Conservation (phyloP, 768 basidiomycete genomes). For the Mycena indigotica region DNA sequence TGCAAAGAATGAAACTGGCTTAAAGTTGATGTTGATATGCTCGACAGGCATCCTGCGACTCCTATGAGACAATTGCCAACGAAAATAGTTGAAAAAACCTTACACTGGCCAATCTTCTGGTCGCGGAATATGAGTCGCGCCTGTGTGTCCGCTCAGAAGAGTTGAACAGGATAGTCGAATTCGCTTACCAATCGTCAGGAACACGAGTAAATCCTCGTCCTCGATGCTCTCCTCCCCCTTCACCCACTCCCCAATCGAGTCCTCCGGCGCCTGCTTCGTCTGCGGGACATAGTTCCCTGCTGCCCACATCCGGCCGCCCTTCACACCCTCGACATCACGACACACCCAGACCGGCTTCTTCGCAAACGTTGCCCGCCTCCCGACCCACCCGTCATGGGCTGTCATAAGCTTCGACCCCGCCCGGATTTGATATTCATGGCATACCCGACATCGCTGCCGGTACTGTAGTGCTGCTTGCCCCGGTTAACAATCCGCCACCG, state of each 20-base stretch:
- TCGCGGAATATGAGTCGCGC: conserved; percentile 78
- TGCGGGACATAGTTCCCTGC: conserved; percentile 86
- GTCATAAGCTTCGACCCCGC: conserved; percentile 68
- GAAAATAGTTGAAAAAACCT: conserved; percentile 30
- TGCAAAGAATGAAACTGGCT: conserved; percentile 84
- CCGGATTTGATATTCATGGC: conserved; percentile 67
- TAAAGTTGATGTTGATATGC: conserved; percentile 68
- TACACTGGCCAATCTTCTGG: conserved; percentile 91
- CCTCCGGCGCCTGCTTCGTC: conserved; percentile 68
- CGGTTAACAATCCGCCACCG: conserved; percentile 84
- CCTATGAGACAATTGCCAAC: conserved; percentile 8
- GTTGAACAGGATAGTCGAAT: no score
- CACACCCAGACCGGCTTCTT: conserved; percentile 83
- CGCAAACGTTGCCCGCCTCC: conserved; percentile 73
- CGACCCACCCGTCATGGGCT: conserved; percentile 67
- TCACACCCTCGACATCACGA: conserved; percentile 63
- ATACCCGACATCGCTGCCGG: conserved; percentile 74
- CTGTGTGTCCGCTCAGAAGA: no score
- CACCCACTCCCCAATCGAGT: conserved; percentile 77
- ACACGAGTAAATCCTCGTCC: conserved; percentile 80
- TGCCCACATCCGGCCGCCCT: conserved; percentile 75
- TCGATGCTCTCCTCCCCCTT: conserved; percentile 62
- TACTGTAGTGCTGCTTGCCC: conserved; percentile 66
- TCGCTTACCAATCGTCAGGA: conserved; percentile 76
- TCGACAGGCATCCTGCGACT: conserved; percentile 82